phyloP scores from a whole-genome alignment of 2,329 filamentous ascomycete genomes.

The Nigrospora osmanthi region DNA sequence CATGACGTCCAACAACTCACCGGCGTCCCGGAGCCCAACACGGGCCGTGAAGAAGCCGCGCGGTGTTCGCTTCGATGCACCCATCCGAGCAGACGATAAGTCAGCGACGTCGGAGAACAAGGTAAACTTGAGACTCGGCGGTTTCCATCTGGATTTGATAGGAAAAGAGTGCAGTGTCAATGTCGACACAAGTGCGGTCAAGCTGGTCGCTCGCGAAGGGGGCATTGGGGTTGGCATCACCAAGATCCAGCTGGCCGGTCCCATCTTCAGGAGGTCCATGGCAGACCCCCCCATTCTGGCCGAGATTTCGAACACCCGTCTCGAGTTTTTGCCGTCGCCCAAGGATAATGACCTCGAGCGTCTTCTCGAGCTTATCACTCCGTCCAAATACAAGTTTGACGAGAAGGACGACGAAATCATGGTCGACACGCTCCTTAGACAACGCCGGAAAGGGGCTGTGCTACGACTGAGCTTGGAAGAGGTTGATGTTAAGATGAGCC shows the following conservation, averaged over 20 bases:
- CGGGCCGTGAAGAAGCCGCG: slow-evolving; percentile 35
- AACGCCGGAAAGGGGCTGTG: slow-evolving; percentile 79
- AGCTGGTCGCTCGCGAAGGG: slow-evolving; percentile 67
- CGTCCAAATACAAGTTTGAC: slow-evolving; percentile 81
- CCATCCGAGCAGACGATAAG: slow-evolving; percentile 39
- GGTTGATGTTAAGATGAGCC: slow-evolving; percentile 53
- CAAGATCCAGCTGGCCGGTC: slow-evolving; percentile 67
- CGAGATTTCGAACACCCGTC: slow-evolving; percentile 56
- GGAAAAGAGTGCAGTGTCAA: slow-evolving; percentile 70
- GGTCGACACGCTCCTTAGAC: slow-evolving; percentile 80
- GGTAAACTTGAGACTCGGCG: slow-evolving; percentile 68
- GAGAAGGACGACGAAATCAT: slow-evolving; percentile 88
- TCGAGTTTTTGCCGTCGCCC: slow-evolving; percentile 67
- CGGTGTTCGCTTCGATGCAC: slow-evolving; percentile 51
- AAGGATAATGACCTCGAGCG: slow-evolving; percentile 74
- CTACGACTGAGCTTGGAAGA: slow-evolving; percentile 62
- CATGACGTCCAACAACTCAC: slow-evolving; percentile 64
- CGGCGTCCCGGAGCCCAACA: slow-evolving; percentile 26
- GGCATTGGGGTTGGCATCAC: slow-evolving; percentile 67
- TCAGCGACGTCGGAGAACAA: slow-evolving; percentile 51
- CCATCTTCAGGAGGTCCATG: slow-evolving; percentile 45
- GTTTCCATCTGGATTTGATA: slow-evolving; percentile 66
- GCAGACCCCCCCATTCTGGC: slow-evolving; percentile 54
- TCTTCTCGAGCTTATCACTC: slow-evolving; percentile 78
- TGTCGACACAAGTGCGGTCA: slow-evolving; percentile 73